Base-by-base conservation (phyloP, 805 yeast genomes). In the Candida ipomoeae region DNA sequence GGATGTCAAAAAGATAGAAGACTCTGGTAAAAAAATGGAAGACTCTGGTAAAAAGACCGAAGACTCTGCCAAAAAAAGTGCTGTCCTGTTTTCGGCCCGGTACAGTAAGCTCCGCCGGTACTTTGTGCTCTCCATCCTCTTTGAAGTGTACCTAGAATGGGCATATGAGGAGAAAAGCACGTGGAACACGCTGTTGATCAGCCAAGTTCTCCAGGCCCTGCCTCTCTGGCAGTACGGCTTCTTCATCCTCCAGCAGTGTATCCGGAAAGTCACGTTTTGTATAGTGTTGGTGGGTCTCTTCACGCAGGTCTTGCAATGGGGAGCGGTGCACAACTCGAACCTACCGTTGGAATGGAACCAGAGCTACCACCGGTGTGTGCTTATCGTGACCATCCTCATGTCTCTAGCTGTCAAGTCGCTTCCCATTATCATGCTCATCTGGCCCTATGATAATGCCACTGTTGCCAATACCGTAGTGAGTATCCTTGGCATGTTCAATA, bases 101-200 rank as follows among this genome's bases (percentile, higher is more conserved):
- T 67, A 68, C 54, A 60, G 54, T 46, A 62, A 57, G 23, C 47
- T 69, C 6, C 39, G 58, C 13, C 58, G 92, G 31, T 67, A 86
- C 35, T 69, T 86, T 56, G 56, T 87, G 3, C 71, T 92, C 36
- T 74, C 86, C 48, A 70, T 87, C 0, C 74, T 94, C 14, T 89
- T 92, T 60, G 97, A 94, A 59, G 92, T 92, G 4, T 94, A 94
- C 64, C 67, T 94, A 47, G 83, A 82, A 1, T 94, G 99, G 98
- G 96, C 96, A 0, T 81, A 84, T 49, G 91, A 87, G 53, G 99
- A 92, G 65, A 82, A 80, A 57, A 78, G 75, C 49, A 60, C 61
- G 37, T 55, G 61, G 7, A 73, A 69, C 44, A 58, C 68, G 6
- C 23, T 55, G 36, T 47, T 63, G 26, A 61, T 66, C 55, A 44